Evolutionary conservation across 495 filamentous ascomycete genomes (phyloP).

Genomic region (Annulohypoxylon stygium): DNA sequence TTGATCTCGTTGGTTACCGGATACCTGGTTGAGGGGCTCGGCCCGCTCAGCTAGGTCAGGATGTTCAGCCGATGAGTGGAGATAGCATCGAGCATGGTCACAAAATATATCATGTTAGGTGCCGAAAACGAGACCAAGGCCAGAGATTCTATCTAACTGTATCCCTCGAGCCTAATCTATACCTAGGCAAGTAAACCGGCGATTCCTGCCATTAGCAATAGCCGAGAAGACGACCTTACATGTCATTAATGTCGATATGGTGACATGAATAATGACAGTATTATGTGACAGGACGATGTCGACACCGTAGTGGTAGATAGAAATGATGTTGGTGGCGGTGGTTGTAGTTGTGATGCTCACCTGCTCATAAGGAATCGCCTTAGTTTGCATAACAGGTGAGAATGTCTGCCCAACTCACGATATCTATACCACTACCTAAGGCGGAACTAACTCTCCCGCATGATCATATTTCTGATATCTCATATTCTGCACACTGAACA

Average conservation of each 20-base stretch:
- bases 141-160: neutral
- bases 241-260: neutral
- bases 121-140: neutral
- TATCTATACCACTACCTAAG: neutral
- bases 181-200: neutral
- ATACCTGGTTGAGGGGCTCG: constrained; percentile 2
- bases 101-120: neutral
- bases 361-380: neutral
- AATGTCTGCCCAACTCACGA: neutral
- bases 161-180: neutral
- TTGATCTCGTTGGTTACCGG: constrained; percentile 6
- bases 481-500: neutral
- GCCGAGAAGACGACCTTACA: neutral
- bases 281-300: constrained; percentile 13
- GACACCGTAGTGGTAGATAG: neutral
- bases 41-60: constrained; percentile 4
- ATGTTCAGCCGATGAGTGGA: neutral
- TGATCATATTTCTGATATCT: neutral
- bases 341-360: neutral
- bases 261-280: constrained; percentile 1
- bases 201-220: neutral
- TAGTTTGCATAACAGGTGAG: neutral
- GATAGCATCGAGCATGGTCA: neutral
- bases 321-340: constrained; percentile 3
- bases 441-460: neutral